Evolutionary conservation across 768 basidiomycete genomes (phyloP), one percentile per base, ranked within the genome.

Genomic region (Pleurotus giganteus): DNA sequence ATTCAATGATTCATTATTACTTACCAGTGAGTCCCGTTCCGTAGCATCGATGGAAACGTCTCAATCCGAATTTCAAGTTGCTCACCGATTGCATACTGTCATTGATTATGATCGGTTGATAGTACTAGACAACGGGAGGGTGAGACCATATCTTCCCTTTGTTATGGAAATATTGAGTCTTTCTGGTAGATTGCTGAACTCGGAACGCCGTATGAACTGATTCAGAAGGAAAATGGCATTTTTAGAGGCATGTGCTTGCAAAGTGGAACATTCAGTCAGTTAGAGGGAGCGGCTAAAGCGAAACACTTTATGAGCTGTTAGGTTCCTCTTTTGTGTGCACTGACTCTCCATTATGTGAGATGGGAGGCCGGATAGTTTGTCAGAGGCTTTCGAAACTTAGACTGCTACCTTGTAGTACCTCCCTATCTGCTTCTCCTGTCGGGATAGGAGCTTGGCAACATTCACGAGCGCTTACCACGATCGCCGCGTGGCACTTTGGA

Each of bases 21-120:
- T 94, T 45, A 91, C 89, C 4, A 80, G 88, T 88, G 60, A 8
- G 81, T 71, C 4, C 4, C n/a, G 12, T 7, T 11, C 29, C 39
- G 54, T 15, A 32, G 8, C 2, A 13, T n/a, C n/a, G n/a, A n/a
- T n/a, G n/a, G n/a, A n/a, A 26, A 21, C 23, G 8, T 13, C 8
- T 6, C 15, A 3, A n/a, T n/a, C 3, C 43, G 53, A 36, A 8
- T 47, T 54, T 34, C 11, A 29, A 81, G 85, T 91, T 49, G 88
- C 89, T 0, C 89, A 91, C 68, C 79, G 90, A 37, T 68, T 91
- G 56, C 77, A 81, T 50, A 91, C 89, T 1, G 83, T 92, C 53
- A 89, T 90, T 56, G 89, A 94, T 68, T 86, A 94, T 61, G 86
- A 88, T 69, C 75, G 86, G 24, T 69, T 94, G 56, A 79, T 94